phyloP scores from a whole-genome alignment of 345 rosid species.

The Populus euphratica region DNA sequence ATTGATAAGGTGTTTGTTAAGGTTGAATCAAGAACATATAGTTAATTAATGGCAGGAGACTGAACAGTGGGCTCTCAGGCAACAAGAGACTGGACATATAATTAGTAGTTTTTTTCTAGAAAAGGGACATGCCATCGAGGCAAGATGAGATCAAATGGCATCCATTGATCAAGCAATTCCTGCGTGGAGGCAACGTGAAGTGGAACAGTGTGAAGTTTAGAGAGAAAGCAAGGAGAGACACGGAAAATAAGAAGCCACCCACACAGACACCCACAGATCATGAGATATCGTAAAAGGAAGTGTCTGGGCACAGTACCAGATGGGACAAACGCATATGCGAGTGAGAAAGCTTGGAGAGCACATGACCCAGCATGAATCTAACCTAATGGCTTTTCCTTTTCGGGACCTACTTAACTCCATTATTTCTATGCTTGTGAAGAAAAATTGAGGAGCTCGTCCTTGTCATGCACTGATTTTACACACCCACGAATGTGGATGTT shows the following conservation, averaged over 20 bases:
- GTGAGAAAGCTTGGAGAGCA: conserved; percentile 10
- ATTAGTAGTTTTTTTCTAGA: too few relatives aligned
- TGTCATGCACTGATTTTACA: background rate
- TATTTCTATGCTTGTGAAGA: background rate
- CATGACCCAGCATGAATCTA: background rate
- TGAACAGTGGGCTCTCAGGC: too few relatives aligned
- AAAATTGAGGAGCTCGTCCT: background rate
- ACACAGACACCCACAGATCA: background rate
- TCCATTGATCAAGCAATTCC: too few relatives aligned
- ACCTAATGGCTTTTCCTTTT: background rate
- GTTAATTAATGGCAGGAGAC: too few relatives aligned
- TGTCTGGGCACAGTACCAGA: background rate
- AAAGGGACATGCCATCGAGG: too few relatives aligned
- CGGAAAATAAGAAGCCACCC: background rate
- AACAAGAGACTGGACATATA: too few relatives aligned
- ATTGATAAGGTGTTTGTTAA: background rate
- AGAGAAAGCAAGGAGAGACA: background rate
- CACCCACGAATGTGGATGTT: background rate
- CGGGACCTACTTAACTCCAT: background rate
- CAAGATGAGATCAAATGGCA: too few relatives aligned
- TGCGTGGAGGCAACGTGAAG: too few relatives aligned
- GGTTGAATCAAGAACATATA: background rate
- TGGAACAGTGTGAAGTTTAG: too few relatives aligned
- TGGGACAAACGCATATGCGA: conserved; percentile 47
- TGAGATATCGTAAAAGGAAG: background rate